Percentiles rank a stretch among this genome's conserved stretches.
Conservation (phyloP, 352 stramenopile species). For the Globisporangium barbulae region DNA sequence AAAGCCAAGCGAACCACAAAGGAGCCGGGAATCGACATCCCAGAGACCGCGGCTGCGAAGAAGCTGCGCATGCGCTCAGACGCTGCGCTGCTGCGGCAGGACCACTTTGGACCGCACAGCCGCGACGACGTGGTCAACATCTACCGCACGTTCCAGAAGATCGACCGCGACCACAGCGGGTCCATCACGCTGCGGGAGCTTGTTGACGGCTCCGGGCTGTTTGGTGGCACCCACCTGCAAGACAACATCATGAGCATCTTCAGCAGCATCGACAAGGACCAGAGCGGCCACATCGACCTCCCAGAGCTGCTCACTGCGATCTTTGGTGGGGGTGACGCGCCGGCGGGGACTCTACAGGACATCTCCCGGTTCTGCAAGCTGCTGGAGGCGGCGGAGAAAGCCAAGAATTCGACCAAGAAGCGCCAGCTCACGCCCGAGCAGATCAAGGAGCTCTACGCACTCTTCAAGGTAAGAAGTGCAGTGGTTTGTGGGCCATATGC, state of each 20-base stretch:
- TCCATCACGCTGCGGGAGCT: conserved; percentile 63
- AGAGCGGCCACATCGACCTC: conserved; percentile 75
- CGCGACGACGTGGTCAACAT: conserved; percentile 70
- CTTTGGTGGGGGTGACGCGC: conserved; percentile 37
- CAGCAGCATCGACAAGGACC: conserved; percentile 68
- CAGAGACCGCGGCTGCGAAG: conserved; percentile 28
- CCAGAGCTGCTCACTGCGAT: conserved; percentile 55
- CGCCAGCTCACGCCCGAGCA: conserved; percentile 54
- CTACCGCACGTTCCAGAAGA: conserved; percentile 67
- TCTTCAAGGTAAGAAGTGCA: conserved; percentile 40
- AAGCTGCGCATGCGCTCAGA: conserved; percentile 67
- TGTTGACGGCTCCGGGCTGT: conserved; percentile 51
- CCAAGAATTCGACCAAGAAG: conserved; percentile 39
- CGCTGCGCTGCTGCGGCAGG: conserved; percentile 52
- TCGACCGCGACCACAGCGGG: conserved; percentile 71
- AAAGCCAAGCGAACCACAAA: conserved; percentile 6
- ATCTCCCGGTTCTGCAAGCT: conserved; percentile 56
- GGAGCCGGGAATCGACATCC: neutral
- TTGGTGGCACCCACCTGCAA: conserved; percentile 57
- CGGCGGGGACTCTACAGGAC: conserved; percentile 37
- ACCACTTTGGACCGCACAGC: conserved; percentile 60
- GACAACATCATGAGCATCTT: conserved; percentile 78
- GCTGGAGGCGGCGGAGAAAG: conserved; percentile 47
- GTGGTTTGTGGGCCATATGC: neutral
- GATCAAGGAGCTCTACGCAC: conserved; percentile 50